A percentile compares a stretch with the other conserved stretches of the same genome.
phyloP scores from a whole-genome alignment of 2,329 filamentous ascomycete species.

The Sclerotinia glacialis region DNA sequence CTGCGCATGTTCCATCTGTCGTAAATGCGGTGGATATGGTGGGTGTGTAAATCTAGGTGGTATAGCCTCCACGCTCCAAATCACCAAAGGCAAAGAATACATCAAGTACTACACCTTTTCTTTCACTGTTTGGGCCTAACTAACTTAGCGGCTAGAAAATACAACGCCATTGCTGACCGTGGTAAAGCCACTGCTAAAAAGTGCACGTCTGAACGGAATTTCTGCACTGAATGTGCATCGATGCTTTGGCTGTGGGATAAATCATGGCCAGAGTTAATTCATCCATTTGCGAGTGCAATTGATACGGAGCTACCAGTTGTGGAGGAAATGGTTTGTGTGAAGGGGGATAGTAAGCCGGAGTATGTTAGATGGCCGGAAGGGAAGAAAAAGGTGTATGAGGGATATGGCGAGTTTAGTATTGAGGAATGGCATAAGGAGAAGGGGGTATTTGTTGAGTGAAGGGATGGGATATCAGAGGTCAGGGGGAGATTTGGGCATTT shows the following conservation, averaged over 20 bases:
- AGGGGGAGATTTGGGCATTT: neutral
- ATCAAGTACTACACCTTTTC: slow-evolving; percentile 42
- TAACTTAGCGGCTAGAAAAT: slow-evolving; percentile 41
- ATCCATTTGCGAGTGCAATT: slow-evolving; percentile 50
- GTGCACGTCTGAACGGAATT: slow-evolving; percentile 46
- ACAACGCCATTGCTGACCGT: slow-evolving; percentile 45
- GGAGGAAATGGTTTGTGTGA: slow-evolving; percentile 48
- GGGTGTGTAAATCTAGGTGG: slow-evolving; percentile 48
- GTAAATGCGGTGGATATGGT: slow-evolving; percentile 46
- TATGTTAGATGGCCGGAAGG: slow-evolving; percentile 50
- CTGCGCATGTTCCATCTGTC: slow-evolving; percentile 50
- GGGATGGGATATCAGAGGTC: neutral
- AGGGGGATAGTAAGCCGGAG: slow-evolving; percentile 44
- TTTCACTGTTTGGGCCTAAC: neutral
- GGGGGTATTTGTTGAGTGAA: slow-evolving; percentile 31
- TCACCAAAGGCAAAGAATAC: slow-evolving; percentile 44
- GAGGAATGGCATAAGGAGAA: slow-evolving; percentile 48
- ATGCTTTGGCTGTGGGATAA: slow-evolving; percentile 50
- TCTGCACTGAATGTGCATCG: slow-evolving; percentile 47
- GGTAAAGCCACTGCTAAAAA: slow-evolving; percentile 42
- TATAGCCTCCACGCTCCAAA: slow-evolving; percentile 44
- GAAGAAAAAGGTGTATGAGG: slow-evolving; percentile 44
- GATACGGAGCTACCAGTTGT: slow-evolving; percentile 47
- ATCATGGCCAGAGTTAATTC: slow-evolving; percentile 48
- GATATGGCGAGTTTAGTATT: slow-evolving; percentile 43